A percentile compares a stretch with the other conserved stretches of the same genome.
Conservation (phyloP, 331 rosid genomes). For the Ulmus americana region DNA sequence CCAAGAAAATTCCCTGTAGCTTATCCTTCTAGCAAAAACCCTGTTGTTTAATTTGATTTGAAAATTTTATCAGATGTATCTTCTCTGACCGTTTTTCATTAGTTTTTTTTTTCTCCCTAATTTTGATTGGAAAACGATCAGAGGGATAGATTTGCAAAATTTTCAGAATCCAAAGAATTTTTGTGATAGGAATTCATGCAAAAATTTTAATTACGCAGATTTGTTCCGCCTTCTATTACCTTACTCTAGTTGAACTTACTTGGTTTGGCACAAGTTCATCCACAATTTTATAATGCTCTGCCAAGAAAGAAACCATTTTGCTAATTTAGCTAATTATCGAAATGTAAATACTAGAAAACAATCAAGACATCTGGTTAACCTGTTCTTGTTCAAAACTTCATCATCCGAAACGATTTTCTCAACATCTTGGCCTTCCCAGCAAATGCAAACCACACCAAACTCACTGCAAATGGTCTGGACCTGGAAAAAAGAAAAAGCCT, state of each 20-base stretch:
- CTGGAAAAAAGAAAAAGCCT: constrained; percentile 28
- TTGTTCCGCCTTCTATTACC: constrained; percentile 32
- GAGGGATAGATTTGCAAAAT: neutral
- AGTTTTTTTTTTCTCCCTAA: too few species aligned
- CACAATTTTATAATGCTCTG: constrained; percentile 65
- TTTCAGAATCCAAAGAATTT: neutral
- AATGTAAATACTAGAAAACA: neutral
- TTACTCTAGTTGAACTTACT: constrained; percentile 73
- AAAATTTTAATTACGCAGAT: neutral
- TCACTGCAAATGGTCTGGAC: constrained; percentile 57
- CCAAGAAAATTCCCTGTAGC: too few species aligned
- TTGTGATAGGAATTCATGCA: neutral
- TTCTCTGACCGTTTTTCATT: too few species aligned
- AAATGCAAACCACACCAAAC: constrained; percentile 65
- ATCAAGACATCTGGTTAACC: constrained; percentile 35
- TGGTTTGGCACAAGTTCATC: constrained; percentile 78
- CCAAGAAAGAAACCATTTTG: constrained; percentile 5
- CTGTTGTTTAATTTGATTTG: too few species aligned
- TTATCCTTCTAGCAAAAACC: too few species aligned
- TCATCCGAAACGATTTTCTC: constrained; percentile 46
- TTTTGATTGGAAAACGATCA: neutral
- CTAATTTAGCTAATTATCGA: neutral
- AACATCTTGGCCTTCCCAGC: constrained; percentile 80
- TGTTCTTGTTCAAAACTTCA: constrained; percentile 43
- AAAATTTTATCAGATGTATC: too few species aligned